Evolutionary conservation across 2,329 filamentous ascomycete species (phyloP).

Genomic region (Uncinocarpus reesii): DNA sequence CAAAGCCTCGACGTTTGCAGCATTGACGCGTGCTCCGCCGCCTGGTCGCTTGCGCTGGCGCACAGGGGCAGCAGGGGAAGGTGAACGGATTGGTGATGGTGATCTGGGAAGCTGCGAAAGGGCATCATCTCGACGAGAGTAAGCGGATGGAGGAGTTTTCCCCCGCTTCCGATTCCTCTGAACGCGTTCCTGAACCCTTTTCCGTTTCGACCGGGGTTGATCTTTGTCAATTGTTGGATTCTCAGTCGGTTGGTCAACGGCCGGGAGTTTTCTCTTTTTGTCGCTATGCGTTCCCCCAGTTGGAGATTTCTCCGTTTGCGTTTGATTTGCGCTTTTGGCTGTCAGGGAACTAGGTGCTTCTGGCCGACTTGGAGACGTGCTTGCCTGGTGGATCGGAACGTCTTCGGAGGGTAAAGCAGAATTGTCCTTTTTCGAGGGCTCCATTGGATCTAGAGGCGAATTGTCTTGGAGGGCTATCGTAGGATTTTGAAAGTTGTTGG

Average conservation of each 20-base stretch:
- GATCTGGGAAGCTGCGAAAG: slow-evolving; percentile 26
- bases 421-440: not conserved
- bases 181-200: slow-evolving; percentile 32
- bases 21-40: slow-evolving; percentile 35
- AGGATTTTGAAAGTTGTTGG: not conserved
- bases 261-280: slow-evolving; percentile 6
- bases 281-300: not conserved
- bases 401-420: not conserved
- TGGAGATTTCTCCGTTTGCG: not conserved
- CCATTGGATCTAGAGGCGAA: not conserved
- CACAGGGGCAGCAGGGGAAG: slow-evolving; percentile 32
- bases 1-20: slow-evolving; percentile 31
- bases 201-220: slow-evolving; percentile 30
- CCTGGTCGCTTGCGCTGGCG: slow-evolving; percentile 40
- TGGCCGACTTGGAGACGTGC: not conserved
- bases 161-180: slow-evolving; percentile 30
- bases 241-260: not conserved
- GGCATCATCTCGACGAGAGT: slow-evolving; percentile 32
- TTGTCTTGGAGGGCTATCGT: not conserved
- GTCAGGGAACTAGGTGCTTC: not conserved
- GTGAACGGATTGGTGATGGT: slow-evolving; percentile 33
- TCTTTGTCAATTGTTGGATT: slow-evolving; percentile 18
- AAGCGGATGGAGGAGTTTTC: slow-evolving; percentile 31
- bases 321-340: not conserved
- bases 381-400: not conserved